phyloP scores from a whole-genome alignment of 164 flowering plant species.

The Paratinospora sagittata region DNA sequence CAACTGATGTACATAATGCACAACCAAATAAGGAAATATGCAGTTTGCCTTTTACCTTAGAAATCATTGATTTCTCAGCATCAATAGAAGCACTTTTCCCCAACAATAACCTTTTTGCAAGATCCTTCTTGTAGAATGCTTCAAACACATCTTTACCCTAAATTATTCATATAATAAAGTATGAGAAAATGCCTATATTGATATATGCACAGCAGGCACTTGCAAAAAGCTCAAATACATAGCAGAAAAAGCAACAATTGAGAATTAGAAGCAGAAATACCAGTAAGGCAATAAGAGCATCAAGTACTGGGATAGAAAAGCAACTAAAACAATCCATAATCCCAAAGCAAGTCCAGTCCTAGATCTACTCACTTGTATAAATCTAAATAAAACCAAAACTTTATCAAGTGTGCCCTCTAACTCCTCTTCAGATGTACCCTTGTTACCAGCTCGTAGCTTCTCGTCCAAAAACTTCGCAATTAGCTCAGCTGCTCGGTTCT shows the following conservation, averaged over 20 bases:
- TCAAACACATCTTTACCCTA: slow-evolving; percentile 99
- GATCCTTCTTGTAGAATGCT: slow-evolving; percentile 99
- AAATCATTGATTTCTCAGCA: slow-evolving; percentile 99
- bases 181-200: background rate
- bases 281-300: too few species aligned
- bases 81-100: slow-evolving; percentile 99
- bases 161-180: slow-evolving; percentile 9
- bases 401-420: slow-evolving; percentile 93
- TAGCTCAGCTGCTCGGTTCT: slow-evolving; percentile 98
- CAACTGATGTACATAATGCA: background rate
- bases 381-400: slow-evolving; percentile 91
- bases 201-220: background rate
- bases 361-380: slow-evolving; percentile 65
- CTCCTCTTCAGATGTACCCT: slow-evolving; percentile 98
- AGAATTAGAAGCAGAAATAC: background rate
- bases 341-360: background rate
- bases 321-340: slow-evolving; percentile 1
- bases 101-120: slow-evolving; percentile 85
- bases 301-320: background rate
- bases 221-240: background rate
- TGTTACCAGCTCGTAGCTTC: slow-evolving; percentile 98
- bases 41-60: slow-evolving; percentile 55
- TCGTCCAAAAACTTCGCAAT: slow-evolving; percentile 98
- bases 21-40: background rate
- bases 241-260: background rate